Evolutionary conservation across 805 yeast species (phyloP).

Genomic region (Starmerella powellii): DNA sequence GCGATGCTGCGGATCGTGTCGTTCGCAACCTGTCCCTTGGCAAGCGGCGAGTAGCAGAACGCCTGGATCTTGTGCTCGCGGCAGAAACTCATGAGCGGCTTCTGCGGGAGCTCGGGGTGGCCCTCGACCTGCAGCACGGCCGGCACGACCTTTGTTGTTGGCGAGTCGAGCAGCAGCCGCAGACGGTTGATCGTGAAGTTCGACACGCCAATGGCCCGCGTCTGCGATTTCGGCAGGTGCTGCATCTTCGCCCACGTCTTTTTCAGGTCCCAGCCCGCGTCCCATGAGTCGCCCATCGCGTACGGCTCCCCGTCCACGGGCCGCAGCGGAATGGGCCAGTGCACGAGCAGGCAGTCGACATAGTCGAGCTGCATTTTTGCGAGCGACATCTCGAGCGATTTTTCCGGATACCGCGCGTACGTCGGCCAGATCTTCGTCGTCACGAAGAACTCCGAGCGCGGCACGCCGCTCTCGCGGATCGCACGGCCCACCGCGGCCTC

Average conservation of each 20-base stretch:
- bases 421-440: slow-evolving; percentile 51
- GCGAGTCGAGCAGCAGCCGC: slow-evolving; percentile 34
- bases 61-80: slow-evolving; percentile 40
- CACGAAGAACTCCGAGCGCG: slow-evolving; percentile 52
- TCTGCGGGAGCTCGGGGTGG: slow-evolving; percentile 62
- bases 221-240: slow-evolving; percentile 39
- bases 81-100: slow-evolving; percentile 43
- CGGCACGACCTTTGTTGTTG: slow-evolving; percentile 42
- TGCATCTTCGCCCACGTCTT: slow-evolving; percentile 59
- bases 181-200: slow-evolving; percentile 47
- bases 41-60: slow-evolving; percentile 71
- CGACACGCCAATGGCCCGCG: slow-evolving; percentile 61
- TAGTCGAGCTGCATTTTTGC: slow-evolving; percentile 56
- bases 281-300: slow-evolving; percentile 23
- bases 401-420: slow-evolving; percentile 33
- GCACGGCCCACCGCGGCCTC: slow-evolving; percentile 49
- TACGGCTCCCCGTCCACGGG: slow-evolving; percentile 19
- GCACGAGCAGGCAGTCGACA: slow-evolving; percentile 66
- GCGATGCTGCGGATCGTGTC: slow-evolving; percentile 43
- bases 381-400: slow-evolving; percentile 48
- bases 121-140: slow-evolving; percentile 62
- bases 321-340: slow-evolving; percentile 53
- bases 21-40: slow-evolving; percentile 44
- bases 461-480: slow-evolving; percentile 32
- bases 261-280: slow-evolving; percentile 29